phyloP scores from a whole-genome alignment of 108 stramenopile genomes.

The Aureococcus anophagefferens region DNA sequence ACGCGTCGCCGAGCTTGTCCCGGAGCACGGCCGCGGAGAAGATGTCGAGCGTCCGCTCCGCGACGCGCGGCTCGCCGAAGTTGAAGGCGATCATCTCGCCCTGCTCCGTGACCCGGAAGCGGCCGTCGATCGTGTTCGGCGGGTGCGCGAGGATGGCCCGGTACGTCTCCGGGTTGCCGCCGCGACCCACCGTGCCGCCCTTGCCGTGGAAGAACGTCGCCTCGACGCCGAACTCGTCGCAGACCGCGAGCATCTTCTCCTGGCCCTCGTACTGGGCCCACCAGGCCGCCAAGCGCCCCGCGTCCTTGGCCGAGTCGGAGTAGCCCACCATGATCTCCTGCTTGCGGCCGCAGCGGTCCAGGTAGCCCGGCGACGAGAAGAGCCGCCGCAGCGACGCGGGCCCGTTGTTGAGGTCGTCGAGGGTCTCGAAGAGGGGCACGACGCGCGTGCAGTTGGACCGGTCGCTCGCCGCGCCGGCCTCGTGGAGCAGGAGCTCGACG shows the following conservation, averaged over 20 bases:
- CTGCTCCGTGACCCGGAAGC: slow-evolving; percentile 96
- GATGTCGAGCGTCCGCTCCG: slow-evolving; percentile 83
- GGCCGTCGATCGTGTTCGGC: slow-evolving; percentile 88
- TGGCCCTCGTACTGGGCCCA: slow-evolving; percentile 91
- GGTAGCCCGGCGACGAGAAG: slow-evolving; percentile 62
- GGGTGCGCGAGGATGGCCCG: slow-evolving; percentile 80
- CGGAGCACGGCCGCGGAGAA: slow-evolving; percentile 85
- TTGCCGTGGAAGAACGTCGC: slow-evolving; percentile 94
- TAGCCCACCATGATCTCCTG: slow-evolving; percentile 99
- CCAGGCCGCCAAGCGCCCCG: slow-evolving; percentile 83
- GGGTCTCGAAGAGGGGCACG: slow-evolving; percentile 91
- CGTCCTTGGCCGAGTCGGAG: slow-evolving; percentile 92
- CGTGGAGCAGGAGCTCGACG: slow-evolving; percentile 88
- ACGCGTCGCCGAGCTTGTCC: slow-evolving; percentile 63
- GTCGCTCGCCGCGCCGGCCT: slow-evolving; percentile 67
- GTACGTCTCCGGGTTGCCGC: slow-evolving; percentile 82
- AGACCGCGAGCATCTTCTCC: slow-evolving; percentile 71
- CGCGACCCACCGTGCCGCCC: slow-evolving; percentile 92
- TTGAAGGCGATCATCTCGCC: slow-evolving; percentile 98
- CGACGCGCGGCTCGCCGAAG: slow-evolving; percentile 76
- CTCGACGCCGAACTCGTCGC: slow-evolving; percentile 62
- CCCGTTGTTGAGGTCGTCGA: slow-evolving; percentile 74
- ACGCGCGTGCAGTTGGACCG: slow-evolving; percentile 80
- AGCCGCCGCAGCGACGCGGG: slow-evolving; percentile 55
- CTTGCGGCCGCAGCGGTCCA: slow-evolving; percentile 64